Evolutionary conservation across 805 yeast species (phyloP).

Genomic region (Isabelozyma pseudorhagii): DNA sequence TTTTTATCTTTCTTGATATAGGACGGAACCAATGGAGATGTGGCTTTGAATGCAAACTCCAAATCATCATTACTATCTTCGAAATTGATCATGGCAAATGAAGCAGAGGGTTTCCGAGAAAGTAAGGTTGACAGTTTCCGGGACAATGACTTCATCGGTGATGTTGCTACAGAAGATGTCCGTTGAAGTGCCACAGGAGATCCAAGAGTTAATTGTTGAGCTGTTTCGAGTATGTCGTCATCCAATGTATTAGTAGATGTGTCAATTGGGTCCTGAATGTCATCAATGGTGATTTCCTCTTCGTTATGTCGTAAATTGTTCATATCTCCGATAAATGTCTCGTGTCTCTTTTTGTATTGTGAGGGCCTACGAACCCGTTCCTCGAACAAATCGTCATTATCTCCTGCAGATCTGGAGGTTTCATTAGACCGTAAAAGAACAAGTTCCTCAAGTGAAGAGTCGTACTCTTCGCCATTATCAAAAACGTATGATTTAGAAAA

Average conservation of each 20-base stretch:
- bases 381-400: constrained; percentile 4
- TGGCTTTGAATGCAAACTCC: constrained; percentile 28
- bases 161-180: neutral
- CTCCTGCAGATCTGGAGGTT: constrained; percentile 17
- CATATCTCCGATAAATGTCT: constrained; percentile 19
- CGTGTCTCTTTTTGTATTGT: constrained; percentile 3
- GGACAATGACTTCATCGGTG: constrained; percentile 4
- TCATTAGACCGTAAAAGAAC: constrained; percentile 19
- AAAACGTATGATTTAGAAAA: too few relatives aligned
- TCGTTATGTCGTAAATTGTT: constrained; percentile 31
- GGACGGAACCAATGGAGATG: constrained; percentile 25
- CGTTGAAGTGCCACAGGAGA: neutral
- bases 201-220: neutral
- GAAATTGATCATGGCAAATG: constrained; percentile 21
- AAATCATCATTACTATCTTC: constrained; percentile 24
- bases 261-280: constrained; percentile 1
- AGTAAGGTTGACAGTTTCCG: constrained; percentile 10
- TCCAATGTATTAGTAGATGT: neutral
- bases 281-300: constrained; percentile 2
- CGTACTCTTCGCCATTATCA: constrained; percentile 5
- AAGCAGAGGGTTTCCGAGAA: constrained; percentile 14
- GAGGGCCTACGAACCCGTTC: neutral
- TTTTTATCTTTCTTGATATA: constrained; percentile 40
- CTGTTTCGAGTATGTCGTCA: neutral
- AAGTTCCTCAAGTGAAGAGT: constrained; percentile 13